Evolutionary conservation across 345 rosid species (phyloP), one percentile per base, ranked within the genome.

Genomic region (Ailanthus altissimus): DNA sequence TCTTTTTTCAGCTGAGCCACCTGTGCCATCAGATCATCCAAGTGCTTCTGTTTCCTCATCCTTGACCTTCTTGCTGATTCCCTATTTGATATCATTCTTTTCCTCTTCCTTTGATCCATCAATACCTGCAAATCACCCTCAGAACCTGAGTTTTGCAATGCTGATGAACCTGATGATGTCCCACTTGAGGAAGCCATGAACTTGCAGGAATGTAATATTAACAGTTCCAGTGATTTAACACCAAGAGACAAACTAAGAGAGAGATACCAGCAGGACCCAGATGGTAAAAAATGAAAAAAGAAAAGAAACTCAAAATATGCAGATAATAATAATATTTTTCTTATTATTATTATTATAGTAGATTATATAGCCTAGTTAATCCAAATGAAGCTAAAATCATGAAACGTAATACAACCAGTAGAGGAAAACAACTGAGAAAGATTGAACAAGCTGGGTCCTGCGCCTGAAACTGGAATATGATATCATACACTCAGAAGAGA

Each of bases 351-450:
- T 26, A 61, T 28, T 18, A 42, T 53, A 28, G 25, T 74, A 76
- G 40, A 43, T 42, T 20, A 70, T 45, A 75, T 81, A 66, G 66
- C n/a, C 8, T 79, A 70, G 8, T 64, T 40, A 75, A 56, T 4
- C 76, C 70, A 67, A 23, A 49, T 70, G 5, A 20, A 68, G 57
- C 58, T 23, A 47, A 79, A 82, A 85, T 86, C 85, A 96, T 87
- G 99, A 96, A 82, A 96, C 99, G 72, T 96, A 96, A 84, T 96
- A 96, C 72, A 96, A 78, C 94, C 94, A 96, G 91, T 96, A 96
- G 79, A 96, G 99, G 87, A 96, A 96, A 81, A 91, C 99, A 76
- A 96, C 99, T 72, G 99, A 96, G 92, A 96, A 94, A 38, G 99
- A 96, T 84, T 96, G 99, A 92, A 96, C 99, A 40, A 96, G 89